A percentile compares a stretch with the other conserved stretches of the same genome.
These are phyloP conservation scores for Hypoxylon sp. DNA, from an alignment of 2,329 filamentous ascomycete genomes.

Conservation along the genomic window DNA sequence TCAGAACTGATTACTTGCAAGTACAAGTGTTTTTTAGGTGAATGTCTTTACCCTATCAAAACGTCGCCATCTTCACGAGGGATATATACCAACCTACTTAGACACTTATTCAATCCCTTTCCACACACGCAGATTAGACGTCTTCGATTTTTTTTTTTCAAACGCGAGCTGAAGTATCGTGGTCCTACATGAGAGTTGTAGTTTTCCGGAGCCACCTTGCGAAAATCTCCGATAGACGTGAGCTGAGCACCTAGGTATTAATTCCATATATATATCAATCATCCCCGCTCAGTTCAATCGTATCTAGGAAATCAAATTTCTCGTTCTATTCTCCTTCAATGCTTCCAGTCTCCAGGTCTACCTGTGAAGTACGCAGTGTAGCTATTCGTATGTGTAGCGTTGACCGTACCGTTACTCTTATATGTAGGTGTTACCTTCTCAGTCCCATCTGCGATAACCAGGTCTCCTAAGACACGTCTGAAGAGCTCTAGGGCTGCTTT, in stretches of 20 bases:
- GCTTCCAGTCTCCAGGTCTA: slow-evolving; percentile 46
- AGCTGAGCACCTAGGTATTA: neutral
- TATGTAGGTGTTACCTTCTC: slow-evolving; percentile 66
- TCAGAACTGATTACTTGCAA: no score
- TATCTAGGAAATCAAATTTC: slow-evolving; percentile 1
- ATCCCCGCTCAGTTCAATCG: slow-evolving; percentile 5
- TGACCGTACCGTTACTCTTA: slow-evolving; percentile 69
- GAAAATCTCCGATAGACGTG: neutral
- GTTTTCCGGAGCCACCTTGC: neutral
- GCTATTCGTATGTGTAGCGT: slow-evolving; percentile 70
- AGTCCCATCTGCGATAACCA: slow-evolving; percentile 68
- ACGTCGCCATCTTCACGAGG: no score
- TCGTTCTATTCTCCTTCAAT: slow-evolving; percentile 9
- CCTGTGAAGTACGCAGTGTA: slow-evolving; percentile 71
- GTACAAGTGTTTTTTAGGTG: no score
- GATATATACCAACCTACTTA: no score
- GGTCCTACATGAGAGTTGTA: neutral
- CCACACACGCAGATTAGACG: no score
- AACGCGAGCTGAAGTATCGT: neutral
- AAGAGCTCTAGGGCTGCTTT: slow-evolving; percentile 73
- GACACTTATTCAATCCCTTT: no score
- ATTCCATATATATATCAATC: neutral
- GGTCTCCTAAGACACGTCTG: slow-evolving; percentile 71
- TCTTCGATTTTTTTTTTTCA: no score
- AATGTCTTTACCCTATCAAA: no score